Base-by-base conservation (phyloP, 1,139 yeast species). In the Sugiyamaella grinbergsii region DNA sequence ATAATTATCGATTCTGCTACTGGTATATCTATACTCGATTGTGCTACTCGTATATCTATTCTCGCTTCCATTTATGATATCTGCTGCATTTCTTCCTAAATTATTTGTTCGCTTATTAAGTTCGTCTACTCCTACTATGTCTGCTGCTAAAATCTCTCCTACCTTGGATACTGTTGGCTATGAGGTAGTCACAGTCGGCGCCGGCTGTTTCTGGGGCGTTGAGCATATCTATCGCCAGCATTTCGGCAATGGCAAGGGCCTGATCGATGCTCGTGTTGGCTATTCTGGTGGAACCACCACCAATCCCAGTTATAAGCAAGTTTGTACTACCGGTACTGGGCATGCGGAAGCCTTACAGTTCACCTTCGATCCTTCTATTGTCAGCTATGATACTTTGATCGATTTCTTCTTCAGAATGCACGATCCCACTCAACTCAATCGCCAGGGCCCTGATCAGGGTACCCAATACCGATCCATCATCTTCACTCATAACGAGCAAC, bases 401-500 rank as follows among this genome's bases (percentile, higher is more conserved):
- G 94, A 85, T 60, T 87, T 91, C 60, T 93, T 91, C 71, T 91
- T 89, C 75, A 77, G 86, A 63, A 89, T 89, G 71, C 98, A 93
- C 67, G 98, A 93, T 68, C 95, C 81, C 13, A 78, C 80, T 20
- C 73, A 78, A 6, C 51, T 68, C 54, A 72, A 80, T 63, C 65
- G 80, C 1, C 96, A 90, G 68, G 96, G 96, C 5, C 87, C 88
- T 13, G 96, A 89, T 63, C 62, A 65, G 10, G 96, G 97, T 7
- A 78, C 90, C 1, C 96, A 90, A 66, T 90, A 90, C 70, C 77
- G 96, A 62, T 82, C 91, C 24, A 95, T 82, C 2, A 75, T 90
- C 13, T 85, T 82, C 71, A 74, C 83, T 5, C 84, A 82, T 59
- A 65, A 70, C 42, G 78, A 75, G 0, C 82, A 77, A 39, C 85